These are phyloP conservation scores for Sesbania bispinosa DNA, from an alignment of 306 rosid species.

Conservation along the genomic window DNA sequence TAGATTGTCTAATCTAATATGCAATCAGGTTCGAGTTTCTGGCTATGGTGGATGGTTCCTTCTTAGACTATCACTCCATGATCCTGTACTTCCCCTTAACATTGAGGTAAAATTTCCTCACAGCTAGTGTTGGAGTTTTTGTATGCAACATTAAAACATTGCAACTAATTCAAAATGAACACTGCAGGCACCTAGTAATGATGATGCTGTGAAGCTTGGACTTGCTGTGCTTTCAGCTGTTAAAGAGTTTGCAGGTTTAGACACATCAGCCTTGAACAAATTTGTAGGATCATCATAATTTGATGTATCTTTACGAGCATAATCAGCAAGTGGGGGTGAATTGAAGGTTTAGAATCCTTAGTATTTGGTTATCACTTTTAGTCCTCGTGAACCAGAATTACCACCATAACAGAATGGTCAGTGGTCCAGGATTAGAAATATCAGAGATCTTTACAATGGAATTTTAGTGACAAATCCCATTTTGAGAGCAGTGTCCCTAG, in stretches of 20 bases:
- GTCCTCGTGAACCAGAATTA: not conserved
- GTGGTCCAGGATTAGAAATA: not conserved
- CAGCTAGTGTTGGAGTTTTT: not conserved
- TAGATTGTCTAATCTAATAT: slow-evolving; percentile 27
- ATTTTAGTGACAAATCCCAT: not conserved
- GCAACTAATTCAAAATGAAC: slow-evolving; percentile 26
- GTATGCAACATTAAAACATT: not conserved
- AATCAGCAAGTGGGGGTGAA: slow-evolving; percentile 17
- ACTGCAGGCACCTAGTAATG: slow-evolving; percentile 65
- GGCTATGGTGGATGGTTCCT: slow-evolving; percentile 96
- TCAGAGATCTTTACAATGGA: not conserved
- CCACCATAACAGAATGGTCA: not conserved
- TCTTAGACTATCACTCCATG: slow-evolving; percentile 89
- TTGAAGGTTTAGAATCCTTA: slow-evolving; percentile 5
- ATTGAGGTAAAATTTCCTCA: slow-evolving; percentile 64
- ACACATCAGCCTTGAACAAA: slow-evolving; percentile 73
- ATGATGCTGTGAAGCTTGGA: slow-evolving; percentile 71
- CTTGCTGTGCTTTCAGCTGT: slow-evolving; percentile 57
- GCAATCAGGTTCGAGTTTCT: slow-evolving; percentile 77
- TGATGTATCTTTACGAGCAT: not conserved
- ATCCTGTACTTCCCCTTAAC: slow-evolving; percentile 97
- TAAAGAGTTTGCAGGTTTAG: slow-evolving; percentile 68
- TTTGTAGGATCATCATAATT: slow-evolving; percentile 50
- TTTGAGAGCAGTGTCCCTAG: slow-evolving; percentile 5
- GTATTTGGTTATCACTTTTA: not conserved